Percentiles rank a stretch among this genome's conserved stretches.
Conservation (phyloP, 2,329 filamentous ascomycete species). For the Fusarium humuli region DNA sequence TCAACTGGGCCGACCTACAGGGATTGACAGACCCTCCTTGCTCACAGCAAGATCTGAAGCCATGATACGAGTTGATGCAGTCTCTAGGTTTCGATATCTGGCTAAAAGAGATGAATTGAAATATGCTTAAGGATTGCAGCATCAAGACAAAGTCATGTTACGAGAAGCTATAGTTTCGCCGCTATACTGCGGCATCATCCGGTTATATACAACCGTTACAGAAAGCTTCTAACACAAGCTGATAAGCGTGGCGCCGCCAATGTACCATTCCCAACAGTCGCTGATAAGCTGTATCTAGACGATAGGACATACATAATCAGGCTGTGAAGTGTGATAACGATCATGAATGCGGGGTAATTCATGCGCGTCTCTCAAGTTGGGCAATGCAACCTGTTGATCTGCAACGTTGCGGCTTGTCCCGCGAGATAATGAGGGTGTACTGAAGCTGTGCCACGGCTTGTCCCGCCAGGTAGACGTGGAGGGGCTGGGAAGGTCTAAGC, state of each 20-base stretch:
- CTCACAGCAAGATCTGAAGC: slow-evolving; percentile 59
- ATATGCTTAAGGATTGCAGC: not conserved
- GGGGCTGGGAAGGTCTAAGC: not conserved
- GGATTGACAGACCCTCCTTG: slow-evolving; percentile 66
- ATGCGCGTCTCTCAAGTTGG: slow-evolving; percentile 23
- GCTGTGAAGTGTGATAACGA: slow-evolving; percentile 13
- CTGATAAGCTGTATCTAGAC: slow-evolving; percentile 31
- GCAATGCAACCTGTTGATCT: slow-evolving; percentile 22
- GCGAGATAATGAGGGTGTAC: slow-evolving; percentile 11
- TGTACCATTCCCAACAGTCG: slow-evolving; percentile 14
- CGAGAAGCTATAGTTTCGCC: not conserved
- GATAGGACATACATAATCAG: slow-evolving; percentile 5
- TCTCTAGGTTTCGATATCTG: not conserved
- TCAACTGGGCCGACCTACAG: slow-evolving; percentile 53
- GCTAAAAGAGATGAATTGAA: not conserved
- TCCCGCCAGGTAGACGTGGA: not conserved
- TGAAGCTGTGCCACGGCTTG: slow-evolving; percentile 1
- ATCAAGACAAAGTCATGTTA: not conserved
- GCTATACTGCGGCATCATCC: not conserved
- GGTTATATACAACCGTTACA: not conserved
- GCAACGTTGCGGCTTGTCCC: slow-evolving; percentile 24
- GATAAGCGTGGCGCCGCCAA: slow-evolving; percentile 18
- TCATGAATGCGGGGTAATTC: slow-evolving; percentile 28
- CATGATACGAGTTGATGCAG: slow-evolving; percentile 35
- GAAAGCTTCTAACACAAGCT: not conserved